Conservation (phyloP, 257 asterid genomes). For the Solanum sitiens region DNA sequence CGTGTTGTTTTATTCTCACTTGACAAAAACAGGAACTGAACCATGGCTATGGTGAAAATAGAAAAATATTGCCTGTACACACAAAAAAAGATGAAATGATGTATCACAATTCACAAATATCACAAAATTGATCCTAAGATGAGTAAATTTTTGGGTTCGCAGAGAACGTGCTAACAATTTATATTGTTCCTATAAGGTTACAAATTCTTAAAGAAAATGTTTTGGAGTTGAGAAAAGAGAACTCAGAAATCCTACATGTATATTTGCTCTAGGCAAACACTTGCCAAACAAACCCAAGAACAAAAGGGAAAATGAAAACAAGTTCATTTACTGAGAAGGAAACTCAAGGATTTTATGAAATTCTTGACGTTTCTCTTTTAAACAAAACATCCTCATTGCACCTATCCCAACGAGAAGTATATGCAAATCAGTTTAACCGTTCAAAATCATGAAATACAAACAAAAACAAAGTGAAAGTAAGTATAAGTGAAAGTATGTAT, state of each 20-base stretch:
- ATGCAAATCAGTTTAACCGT: background rate
- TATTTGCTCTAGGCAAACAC: background rate
- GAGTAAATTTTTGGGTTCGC: background rate
- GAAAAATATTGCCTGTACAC: background rate
- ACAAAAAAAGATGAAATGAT: background rate
- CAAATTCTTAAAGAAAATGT: background rate
- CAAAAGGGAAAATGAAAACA: background rate
- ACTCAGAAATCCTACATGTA: background rate
- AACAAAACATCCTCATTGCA: background rate
- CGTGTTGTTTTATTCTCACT: background rate
- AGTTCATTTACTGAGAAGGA: background rate
- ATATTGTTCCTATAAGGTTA: background rate
- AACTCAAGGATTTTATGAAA: background rate
- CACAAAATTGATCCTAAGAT: background rate
- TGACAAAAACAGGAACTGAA: background rate
- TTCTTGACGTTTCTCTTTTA: background rate
- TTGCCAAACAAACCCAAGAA: background rate
- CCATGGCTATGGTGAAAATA: background rate
- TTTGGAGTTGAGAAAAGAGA: background rate
- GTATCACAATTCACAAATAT: background rate
- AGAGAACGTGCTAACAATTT: background rate
- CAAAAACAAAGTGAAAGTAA: background rate
- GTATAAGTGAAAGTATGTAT: background rate
- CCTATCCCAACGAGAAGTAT: background rate
- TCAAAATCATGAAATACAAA: background rate